Conservation (phyloP, 116 monocot genomes). For the Posidonia oceanica region DNA sequence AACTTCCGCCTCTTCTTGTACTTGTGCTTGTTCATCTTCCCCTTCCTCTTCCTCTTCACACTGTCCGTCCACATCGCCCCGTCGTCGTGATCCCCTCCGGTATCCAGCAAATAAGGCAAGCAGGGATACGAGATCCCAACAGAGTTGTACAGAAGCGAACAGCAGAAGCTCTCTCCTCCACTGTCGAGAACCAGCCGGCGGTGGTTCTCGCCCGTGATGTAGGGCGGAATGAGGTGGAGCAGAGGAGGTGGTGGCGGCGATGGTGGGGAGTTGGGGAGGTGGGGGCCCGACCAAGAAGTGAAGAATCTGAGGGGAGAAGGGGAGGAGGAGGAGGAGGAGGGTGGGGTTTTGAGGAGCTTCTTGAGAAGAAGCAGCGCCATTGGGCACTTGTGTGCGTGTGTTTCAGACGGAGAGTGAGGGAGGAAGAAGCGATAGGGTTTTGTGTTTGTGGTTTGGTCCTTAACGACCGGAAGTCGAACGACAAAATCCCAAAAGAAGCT, state of each 20-base stretch:
- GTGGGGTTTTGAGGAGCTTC: conserved; percentile 2
- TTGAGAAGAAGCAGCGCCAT: neutral
- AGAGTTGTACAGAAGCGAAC: neutral
- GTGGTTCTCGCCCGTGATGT: neutral
- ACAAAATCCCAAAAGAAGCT: no score
- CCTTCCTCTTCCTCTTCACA: conserved; percentile 78
- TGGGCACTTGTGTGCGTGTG: neutral
- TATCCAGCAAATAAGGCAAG: neutral
- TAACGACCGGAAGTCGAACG: no score
- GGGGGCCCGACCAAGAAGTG: neutral
- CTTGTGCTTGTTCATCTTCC: conserved; percentile 84
- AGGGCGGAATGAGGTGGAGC: neutral
- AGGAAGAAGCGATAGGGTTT: neutral
- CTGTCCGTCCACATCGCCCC: conserved; percentile 46
- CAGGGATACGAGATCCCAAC: neutral
- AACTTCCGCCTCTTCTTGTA: conserved; percentile 39
- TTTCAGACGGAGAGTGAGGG: neutral
- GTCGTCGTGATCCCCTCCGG: conserved; percentile 4
- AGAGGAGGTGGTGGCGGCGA: neutral
- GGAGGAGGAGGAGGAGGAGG: neutral
- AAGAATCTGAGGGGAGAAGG: neutral
- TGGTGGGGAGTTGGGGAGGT: neutral
- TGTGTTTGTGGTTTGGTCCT: neutral
- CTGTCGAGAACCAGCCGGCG: no score
- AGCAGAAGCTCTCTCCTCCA: neutral